Conservation (phyloP, 768 basidiomycete species). For the Boletus patriciae region DNA sequence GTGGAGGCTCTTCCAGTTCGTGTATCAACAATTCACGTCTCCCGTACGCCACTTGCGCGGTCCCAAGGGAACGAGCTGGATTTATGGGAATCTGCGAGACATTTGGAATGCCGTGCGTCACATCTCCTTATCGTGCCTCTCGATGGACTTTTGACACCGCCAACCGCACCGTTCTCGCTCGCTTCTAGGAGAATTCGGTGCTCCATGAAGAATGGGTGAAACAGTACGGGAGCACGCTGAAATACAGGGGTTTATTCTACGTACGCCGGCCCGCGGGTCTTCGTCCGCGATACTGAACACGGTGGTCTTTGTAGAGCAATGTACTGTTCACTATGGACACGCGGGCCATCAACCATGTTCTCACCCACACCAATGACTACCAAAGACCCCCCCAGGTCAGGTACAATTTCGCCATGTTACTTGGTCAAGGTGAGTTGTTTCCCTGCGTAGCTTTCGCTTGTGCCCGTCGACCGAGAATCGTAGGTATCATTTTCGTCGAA, state of each 20-base stretch:
- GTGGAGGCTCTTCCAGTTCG: conserved; percentile 4
- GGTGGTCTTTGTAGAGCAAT: not conserved
- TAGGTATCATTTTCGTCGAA: conserved; percentile 8
- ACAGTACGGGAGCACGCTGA: conserved; percentile 4
- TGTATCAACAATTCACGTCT: conserved; percentile 41
- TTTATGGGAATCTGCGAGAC: conserved; percentile 51
- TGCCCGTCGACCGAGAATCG: not conserved
- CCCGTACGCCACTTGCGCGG: conserved; percentile 46
- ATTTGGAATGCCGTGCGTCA: conserved; percentile 44
- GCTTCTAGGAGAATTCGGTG: conserved; percentile 1
- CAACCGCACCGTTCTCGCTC: not conserved
- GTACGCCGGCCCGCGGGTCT: not conserved
- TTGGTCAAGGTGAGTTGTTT: not conserved
- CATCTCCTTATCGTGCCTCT: no score
- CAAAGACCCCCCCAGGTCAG: conserved; percentile 1
- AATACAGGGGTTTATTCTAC: conserved; percentile 6
- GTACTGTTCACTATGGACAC: not conserved
- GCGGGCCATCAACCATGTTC: conserved; percentile 4
- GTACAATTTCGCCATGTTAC: not conserved
- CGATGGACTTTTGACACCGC: not conserved
- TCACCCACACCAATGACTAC: conserved; percentile 3
- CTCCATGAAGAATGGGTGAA: conserved; percentile 7
- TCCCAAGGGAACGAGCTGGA: conserved; percentile 42
- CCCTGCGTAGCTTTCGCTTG: not conserved
- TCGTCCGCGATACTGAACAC: not conserved